These are phyloP conservation scores for Scutellaria barbata DNA, from an alignment of 257 asterid species.

Conservation along the genomic window DNA sequence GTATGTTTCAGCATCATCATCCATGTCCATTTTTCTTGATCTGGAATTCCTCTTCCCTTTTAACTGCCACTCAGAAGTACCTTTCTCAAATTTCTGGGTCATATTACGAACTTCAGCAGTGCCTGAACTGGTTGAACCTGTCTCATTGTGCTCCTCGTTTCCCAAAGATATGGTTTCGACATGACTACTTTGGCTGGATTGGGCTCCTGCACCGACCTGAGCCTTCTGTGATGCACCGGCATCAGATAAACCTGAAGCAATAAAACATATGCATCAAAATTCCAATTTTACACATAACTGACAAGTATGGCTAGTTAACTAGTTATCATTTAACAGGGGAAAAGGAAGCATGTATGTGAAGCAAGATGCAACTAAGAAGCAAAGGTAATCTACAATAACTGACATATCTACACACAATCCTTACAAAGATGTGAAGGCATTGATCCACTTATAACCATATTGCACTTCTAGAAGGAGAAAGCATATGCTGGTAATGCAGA, in stretches of 20 bases:
- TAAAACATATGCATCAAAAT: conserved; percentile 21
- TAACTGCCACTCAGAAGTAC: conserved; percentile 73
- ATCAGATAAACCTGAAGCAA: conserved; percentile 47
- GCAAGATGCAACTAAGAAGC: background rate
- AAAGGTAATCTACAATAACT: background rate
- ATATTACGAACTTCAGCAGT: conserved; percentile 46
- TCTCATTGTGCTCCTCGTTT: conserved; percentile 62
- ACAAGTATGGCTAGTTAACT: background rate
- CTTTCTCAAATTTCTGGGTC: conserved; percentile 52
- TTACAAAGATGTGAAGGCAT: background rate
- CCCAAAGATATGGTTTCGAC: conserved; percentile 60
- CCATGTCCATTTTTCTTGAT: conserved; percentile 50
- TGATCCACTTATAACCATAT: background rate
- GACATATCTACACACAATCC: background rate
- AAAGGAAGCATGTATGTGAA: background rate
- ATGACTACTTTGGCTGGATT: conserved; percentile 72
- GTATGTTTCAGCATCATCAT: conserved; percentile 46
- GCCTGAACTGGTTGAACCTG: conserved; percentile 71
- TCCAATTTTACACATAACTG: too few species aligned
- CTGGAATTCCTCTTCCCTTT: conserved; percentile 87
- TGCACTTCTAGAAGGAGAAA: conserved; percentile 9
- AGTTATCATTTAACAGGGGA: background rate
- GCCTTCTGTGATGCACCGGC: conserved; percentile 51
- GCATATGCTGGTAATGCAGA: background rate
- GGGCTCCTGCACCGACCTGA: conserved; percentile 49